These are phyloP conservation scores for Vitis rupestris DNA, from an alignment of 164 flowering plant species.

Conservation along the genomic window DNA sequence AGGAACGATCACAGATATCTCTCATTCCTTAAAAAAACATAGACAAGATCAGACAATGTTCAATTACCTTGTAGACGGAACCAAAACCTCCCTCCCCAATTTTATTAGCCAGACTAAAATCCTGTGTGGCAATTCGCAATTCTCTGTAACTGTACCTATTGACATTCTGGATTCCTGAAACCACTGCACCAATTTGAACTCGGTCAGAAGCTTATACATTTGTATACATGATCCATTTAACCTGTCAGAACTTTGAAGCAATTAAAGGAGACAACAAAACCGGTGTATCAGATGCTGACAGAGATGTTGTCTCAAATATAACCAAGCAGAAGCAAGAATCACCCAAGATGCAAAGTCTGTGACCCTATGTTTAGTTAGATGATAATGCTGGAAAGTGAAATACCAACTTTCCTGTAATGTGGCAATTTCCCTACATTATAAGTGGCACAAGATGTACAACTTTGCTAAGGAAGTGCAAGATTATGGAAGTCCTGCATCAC, in stretches of 20 bases:
- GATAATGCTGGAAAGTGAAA: too few species aligned
- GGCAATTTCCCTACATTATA: too few species aligned
- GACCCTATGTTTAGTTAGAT: too few species aligned
- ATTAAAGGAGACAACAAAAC: not conserved
- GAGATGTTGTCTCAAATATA: too few species aligned
- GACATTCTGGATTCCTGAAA: constrained; percentile 29
- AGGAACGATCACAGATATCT: not conserved
- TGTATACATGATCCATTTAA: not conserved
- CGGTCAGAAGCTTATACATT: constrained; percentile 1
- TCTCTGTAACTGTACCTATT: constrained; percentile 54
- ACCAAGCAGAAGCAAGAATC: too few species aligned
- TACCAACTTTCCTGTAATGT: too few species aligned
- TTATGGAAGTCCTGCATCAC: too few species aligned
- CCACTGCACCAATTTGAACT: constrained; percentile 18
- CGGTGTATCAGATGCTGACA: too few species aligned
- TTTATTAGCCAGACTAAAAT: constrained; percentile 57
- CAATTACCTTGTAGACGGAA: constrained; percentile 51
- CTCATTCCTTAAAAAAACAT: not conserved
- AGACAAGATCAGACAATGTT: not conserved
- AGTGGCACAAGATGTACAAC: too few species aligned
- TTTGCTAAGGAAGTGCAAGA: too few species aligned
- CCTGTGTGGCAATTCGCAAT: constrained; percentile 46
- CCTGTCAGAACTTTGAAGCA: not conserved
- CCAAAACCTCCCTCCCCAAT: constrained; percentile 86
- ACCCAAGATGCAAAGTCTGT: too few species aligned